Base-by-base conservation (phyloP, 2,329 filamentous ascomycete genomes). In the Dryadomyces quercivorus region DNA sequence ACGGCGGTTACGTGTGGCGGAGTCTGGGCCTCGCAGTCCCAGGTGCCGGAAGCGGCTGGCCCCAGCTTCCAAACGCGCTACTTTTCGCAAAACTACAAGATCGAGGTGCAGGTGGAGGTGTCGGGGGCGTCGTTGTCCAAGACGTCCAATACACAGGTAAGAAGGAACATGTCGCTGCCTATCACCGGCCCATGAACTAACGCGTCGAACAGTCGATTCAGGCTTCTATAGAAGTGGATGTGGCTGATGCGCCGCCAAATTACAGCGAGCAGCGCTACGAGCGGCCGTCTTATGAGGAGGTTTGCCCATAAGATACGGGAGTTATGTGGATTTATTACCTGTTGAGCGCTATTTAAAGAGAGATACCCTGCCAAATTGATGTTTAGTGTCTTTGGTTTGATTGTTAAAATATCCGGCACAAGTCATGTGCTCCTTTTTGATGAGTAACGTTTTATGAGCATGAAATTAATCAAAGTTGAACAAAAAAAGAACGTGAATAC, bases 31-130 rank as follows among this genome's bases (percentile, higher is more conserved):
- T 18, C 40, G 22, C 40, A 43, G 40, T 46, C 20, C 16, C 8
- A 13, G 13, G 42, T 31, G 12, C 13, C 50, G 22, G 5, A n/a
- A 15, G 38, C 38, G 13, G 52, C 26, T 2, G 42, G 45, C 7
- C 45, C 50, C 26, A 53, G 51, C 51, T 57, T 57, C 40, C 22
- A 36, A 16, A 47, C 56, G 10, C 55, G 56, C 51, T 57, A 51
- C 40, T 34, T 52, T 1, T 57, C 56, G 50, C 53, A 51, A 18
- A 16, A n/a, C 1, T 57, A 57, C 53, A 53, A 20, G 22, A 46
- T 57, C 20, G 51, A 57, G 16, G 53, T 57, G n/a, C 20, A 47
- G 2, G 43, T 55, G 18, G 53, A 53, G 12, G 51, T 55, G 15
- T 51, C 53, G 15, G 5, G 46, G 15, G 13, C 36, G 13, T 18